Conservation (phyloP, 2,329 filamentous ascomycete species). For the Fusarium anthophilum region DNA sequence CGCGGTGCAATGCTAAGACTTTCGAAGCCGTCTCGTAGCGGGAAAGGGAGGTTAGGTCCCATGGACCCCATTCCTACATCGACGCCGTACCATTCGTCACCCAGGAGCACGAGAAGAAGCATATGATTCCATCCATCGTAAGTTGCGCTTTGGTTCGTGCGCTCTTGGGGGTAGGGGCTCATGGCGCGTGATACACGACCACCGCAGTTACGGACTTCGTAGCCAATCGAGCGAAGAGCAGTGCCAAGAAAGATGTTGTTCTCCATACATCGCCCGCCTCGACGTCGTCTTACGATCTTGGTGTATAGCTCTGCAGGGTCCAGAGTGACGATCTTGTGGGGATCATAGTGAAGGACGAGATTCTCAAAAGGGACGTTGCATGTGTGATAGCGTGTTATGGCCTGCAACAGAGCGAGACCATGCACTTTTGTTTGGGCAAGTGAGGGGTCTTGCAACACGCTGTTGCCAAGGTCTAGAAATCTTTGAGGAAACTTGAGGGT, state of each 20-base stretch:
- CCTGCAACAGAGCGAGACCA: neutral
- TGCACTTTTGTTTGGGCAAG: neutral
- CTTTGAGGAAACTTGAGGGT: neutral
- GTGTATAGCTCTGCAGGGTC: neutral
- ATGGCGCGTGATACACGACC: neutral
- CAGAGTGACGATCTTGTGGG: neutral
- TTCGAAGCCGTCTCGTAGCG: neutral
- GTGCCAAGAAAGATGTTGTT: neutral
- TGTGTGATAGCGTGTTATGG: neutral
- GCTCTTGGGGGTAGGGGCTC: neutral
- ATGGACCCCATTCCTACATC: neutral
- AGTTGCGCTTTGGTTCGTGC: neutral
- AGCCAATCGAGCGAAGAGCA: neutral
- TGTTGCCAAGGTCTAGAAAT: neutral
- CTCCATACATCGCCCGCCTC: neutral
- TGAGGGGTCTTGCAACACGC: neutral
- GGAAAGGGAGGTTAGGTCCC: neutral
- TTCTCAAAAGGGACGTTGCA: neutral
- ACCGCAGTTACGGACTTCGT: neutral
- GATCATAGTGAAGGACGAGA: neutral
- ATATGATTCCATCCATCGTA: constrained; percentile 5
- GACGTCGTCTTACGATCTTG: neutral
- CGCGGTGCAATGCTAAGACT: neutral
- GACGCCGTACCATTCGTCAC: neutral
- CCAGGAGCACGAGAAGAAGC: neutral